Conservation (phyloP, 2,329 filamentous ascomycete genomes). For the Pseudocercospora cruenta region DNA sequence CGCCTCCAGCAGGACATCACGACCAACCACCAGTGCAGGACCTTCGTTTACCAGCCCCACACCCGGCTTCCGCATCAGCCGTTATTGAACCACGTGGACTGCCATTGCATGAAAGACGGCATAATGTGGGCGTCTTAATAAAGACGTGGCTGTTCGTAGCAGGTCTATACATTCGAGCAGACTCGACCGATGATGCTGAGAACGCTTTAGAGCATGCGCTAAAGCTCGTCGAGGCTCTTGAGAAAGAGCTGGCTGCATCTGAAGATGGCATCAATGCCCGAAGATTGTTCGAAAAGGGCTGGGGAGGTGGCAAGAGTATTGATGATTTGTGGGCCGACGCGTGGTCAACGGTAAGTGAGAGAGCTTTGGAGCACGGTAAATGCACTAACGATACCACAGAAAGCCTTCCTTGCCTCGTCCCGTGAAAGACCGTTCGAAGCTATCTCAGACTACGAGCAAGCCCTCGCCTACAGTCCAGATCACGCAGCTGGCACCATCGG, state of each 20-base stretch:
- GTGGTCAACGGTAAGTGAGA: conserved; percentile 70
- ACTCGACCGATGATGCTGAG: conserved; percentile 76
- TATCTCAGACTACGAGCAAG: conserved; percentile 77
- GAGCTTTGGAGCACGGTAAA: neutral
- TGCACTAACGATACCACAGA: conserved; percentile 49
- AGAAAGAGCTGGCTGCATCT: conserved; percentile 63
- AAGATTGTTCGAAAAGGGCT: conserved; percentile 67
- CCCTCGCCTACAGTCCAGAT: conserved; percentile 76
- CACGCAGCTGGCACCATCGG: conserved; percentile 80
- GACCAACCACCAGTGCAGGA: conserved; percentile 50
- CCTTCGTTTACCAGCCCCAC: conserved; percentile 46
- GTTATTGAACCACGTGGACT: conserved; percentile 54
- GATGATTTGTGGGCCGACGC: conserved; percentile 86
- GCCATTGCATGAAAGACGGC: conserved; percentile 55
- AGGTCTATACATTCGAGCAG: conserved; percentile 81
- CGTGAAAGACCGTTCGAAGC: conserved; percentile 69
- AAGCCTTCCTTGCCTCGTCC: conserved; percentile 68
- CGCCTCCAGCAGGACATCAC: conserved; percentile 44
- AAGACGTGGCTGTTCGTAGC: conserved; percentile 91
- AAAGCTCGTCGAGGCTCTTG: conserved; percentile 72
- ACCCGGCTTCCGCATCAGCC: conserved; percentile 41
- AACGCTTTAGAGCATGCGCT: conserved; percentile 81
- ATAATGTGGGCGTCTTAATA: conserved; percentile 64
- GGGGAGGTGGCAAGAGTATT: conserved; percentile 79
- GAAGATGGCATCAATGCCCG: conserved; percentile 63